These are phyloP conservation scores for Chlorella sp. DNA, from an alignment of 139 green algal species.

Conservation along the genomic window DNA sequence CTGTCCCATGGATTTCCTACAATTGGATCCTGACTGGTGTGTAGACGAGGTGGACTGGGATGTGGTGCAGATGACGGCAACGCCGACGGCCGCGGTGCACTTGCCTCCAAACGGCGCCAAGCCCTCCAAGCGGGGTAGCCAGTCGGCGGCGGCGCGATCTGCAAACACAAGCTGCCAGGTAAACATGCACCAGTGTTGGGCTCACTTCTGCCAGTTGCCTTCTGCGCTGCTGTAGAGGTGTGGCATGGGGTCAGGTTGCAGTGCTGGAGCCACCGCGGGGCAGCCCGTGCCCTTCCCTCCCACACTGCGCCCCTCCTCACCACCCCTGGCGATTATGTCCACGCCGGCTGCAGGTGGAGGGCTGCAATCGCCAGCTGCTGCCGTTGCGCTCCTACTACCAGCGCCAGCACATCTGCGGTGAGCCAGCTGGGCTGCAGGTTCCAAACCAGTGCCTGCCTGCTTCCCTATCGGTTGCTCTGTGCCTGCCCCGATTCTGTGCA, in stretches of 20 bases:
- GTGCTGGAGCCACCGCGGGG: neutral
- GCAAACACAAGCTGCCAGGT: slow-evolving; percentile 18
- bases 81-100: neutral
- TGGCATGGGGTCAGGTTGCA: neutral
- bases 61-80: neutral
- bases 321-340: neutral
- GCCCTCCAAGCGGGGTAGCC: neutral
- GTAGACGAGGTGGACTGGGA: slow-evolving; percentile 1
- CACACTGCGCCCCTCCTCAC: neutral
- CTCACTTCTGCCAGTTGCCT: neutral
- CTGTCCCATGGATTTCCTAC: neutral
- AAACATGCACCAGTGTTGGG: too few species aligned
- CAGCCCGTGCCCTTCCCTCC: neutral
- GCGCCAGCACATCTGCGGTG: slow-evolving; percentile 35
- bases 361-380: slow-evolving; percentile 8
- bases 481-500: neutral
- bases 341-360: slow-evolving; percentile 23
- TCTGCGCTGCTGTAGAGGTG: neutral
- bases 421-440: neutral
- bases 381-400: slow-evolving; percentile 28
- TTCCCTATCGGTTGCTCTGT: neutral
- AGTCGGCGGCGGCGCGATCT: neutral
- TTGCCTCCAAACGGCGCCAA: neutral
- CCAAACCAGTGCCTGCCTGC: neutral
- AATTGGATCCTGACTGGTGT: neutral